These are phyloP conservation scores for Keithomyces neogunnii DNA, from an alignment of 2,329 filamentous ascomycete genomes.

Conservation along the genomic window DNA sequence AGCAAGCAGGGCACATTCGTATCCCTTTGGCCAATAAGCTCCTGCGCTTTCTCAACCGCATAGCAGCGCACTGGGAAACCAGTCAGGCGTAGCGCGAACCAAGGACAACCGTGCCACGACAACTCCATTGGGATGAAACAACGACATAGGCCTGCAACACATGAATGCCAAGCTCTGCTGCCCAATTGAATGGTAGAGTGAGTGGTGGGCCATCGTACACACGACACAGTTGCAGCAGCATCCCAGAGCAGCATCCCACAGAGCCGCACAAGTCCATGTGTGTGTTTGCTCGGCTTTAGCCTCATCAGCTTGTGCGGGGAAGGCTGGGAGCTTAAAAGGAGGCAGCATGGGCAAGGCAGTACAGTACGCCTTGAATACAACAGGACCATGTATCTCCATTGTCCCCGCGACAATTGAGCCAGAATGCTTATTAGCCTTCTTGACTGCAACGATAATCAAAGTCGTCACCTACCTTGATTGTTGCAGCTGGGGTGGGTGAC, in stretches of 20 bases:
- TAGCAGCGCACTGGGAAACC: no score
- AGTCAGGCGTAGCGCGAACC: no score
- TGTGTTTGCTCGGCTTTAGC: background rate
- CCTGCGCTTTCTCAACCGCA: no score
- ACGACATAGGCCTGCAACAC: background rate
- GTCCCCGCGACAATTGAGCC: background rate
- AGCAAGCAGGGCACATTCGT: no score
- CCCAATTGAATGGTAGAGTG: background rate
- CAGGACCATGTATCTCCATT: background rate
- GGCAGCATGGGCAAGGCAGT: background rate
- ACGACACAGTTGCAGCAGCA: background rate
- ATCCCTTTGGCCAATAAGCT: no score
- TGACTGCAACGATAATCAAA: background rate
- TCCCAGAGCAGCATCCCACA: background rate
- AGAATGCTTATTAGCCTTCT: background rate
- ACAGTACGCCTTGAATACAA: background rate
- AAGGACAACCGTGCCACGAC: background rate
- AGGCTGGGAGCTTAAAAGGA: background rate
- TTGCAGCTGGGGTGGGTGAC: background rate
- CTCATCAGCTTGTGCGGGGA: background rate
- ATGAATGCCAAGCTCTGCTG: background rate
- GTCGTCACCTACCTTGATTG: no score
- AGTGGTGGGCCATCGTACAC: background rate
- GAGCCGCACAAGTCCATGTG: background rate
- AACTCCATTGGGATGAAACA: background rate